These are phyloP conservation scores for Sphagnurus paluster DNA, from an alignment of 1,284 basidiomycete species.

Conservation along the genomic window DNA sequence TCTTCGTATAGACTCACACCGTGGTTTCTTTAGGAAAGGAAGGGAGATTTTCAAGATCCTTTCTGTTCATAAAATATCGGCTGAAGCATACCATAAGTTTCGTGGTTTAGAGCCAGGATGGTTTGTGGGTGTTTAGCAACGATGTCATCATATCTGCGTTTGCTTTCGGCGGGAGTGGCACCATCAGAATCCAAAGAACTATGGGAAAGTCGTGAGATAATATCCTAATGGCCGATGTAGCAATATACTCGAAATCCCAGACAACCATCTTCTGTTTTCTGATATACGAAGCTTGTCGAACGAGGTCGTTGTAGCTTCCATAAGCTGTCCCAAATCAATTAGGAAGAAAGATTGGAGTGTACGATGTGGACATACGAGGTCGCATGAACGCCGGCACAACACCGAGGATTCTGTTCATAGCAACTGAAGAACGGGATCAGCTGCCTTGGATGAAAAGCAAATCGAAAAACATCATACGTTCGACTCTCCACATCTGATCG, in stretches of 20 bases:
- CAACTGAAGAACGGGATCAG: conserved; percentile 19
- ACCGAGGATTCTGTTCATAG: conserved; percentile 28
- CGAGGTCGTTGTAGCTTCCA: conserved; percentile 29
- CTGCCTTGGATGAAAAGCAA: not conserved
- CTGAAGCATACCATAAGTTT: conserved; percentile 18
- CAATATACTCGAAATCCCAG: conserved; percentile 30
- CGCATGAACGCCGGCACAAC: conserved; percentile 30
- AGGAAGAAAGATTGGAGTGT: conserved; percentile 35
- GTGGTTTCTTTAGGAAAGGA: conserved; percentile 30
- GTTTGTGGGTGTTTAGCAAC: conserved; percentile 27
- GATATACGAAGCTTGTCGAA: conserved; percentile 22
- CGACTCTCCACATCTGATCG: conserved; percentile 20
- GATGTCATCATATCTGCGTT: conserved; percentile 29
- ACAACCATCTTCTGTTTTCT: conserved; percentile 25
- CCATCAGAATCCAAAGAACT: conserved; percentile 36
- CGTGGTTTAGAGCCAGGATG: conserved; percentile 37
- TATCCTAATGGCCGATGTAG: not conserved
- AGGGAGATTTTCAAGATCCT: not conserved
- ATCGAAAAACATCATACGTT: conserved; percentile 15
- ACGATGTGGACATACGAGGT: conserved; percentile 26
- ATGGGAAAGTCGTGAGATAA: not conserved
- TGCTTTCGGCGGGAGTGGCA: conserved; percentile 28
- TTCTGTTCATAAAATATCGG: not conserved
- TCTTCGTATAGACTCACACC: conserved; percentile 25
- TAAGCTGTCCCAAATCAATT: conserved; percentile 21